Base-by-base conservation (phyloP, 2,329 filamentous ascomycete genomes). In the Lachnellula cervina region DNA sequence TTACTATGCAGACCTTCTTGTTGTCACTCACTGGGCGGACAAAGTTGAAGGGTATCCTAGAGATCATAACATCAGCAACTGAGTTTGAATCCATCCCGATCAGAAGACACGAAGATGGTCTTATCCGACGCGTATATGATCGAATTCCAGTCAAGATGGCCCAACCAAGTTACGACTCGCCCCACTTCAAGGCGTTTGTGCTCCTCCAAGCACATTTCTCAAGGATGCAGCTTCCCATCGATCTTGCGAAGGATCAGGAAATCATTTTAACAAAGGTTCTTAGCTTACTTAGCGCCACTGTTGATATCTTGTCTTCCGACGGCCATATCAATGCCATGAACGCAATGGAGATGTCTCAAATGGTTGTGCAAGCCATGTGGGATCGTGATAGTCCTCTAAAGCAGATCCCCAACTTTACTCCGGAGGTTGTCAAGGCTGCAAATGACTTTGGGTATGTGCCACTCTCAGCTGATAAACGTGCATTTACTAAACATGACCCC, bases 311-410 rank as follows among this genome's bases (percentile, higher is more conserved):
- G 37, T 96, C 91, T 9, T 97, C 92, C 0, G 92, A 99, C 66
- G 94, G 93, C 14, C 90, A 97, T 67, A 80, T 99, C 59, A 99
- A 99, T 69, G 93, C 94, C 58, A 96, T 97, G 87, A 92, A 88
- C 66, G 94, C 94, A 28, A 99, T 99, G 93, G 94, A 99, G 72
- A 90, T 99, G 82, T 96, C 90, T 13, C 94, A 99, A 70, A 99
- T 99, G 94, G 90, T 95, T 52, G 92, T 99, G 3, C 94, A 99
- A 74, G 92, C 88, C 49, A 96, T 97, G 90, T 99, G 94, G 94
- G 93, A 99, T 74, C 88, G 92, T 56, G 94, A 99, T 72, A 95
- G 89, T 66, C 92, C 94, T 40, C 80, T 99, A 63, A 97, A 97
- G 77, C 94, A 99, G 73, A 97, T 99, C 68, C 94, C 94, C 64